Percentiles rank a stretch among this genome's conserved stretches.
Conservation (phyloP, 176 grass and related monocot species). For the Poa pratensis region DNA sequence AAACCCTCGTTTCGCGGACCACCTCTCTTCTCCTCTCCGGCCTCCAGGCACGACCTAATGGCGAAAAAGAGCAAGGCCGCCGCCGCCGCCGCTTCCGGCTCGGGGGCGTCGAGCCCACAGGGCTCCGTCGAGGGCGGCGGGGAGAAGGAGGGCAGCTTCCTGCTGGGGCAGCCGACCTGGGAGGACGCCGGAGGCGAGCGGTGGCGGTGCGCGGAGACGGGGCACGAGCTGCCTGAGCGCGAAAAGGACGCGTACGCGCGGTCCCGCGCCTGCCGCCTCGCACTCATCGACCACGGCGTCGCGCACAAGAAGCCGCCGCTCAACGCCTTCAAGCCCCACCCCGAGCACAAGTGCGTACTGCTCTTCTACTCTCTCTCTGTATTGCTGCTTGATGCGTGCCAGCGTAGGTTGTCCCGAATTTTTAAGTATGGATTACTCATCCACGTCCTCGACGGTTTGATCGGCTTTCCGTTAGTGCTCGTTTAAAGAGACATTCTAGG, state of each 20-base stretch:
- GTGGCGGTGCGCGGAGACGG: slow-evolving; percentile 78
- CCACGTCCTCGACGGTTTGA: not conserved
- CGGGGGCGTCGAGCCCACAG: slow-evolving; percentile 37
- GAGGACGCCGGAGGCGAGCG: slow-evolving; percentile 64
- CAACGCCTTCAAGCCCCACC: slow-evolving; percentile 80
- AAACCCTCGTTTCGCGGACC: slow-evolving; percentile 28
- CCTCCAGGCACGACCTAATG: slow-evolving; percentile 44
- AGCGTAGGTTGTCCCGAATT: not conserved
- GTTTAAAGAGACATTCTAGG: not conserved
- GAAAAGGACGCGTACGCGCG: slow-evolving; percentile 78
- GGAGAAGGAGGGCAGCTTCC: slow-evolving; percentile 79
- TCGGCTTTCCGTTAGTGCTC: not conserved
- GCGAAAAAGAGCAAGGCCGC: slow-evolving; percentile 51
- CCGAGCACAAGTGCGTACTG: slow-evolving; percentile 63
- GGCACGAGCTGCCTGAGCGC: slow-evolving; percentile 82
- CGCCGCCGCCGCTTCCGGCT: not conserved
- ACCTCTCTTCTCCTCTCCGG: not conserved
- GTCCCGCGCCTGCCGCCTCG: slow-evolving; percentile 76
- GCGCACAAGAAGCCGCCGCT: slow-evolving; percentile 71
- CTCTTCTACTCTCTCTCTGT: not conserved
- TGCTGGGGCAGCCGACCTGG: slow-evolving; percentile 83
- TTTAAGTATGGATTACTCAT: not conserved
- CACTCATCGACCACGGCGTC: slow-evolving; percentile 76
- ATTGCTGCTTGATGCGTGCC: not conserved
- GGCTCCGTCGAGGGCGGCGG: slow-evolving; percentile 34